These are phyloP conservation scores for Zopfia rhizophila DNA, from an alignment of 2,329 filamentous ascomycete species.

Conservation along the genomic window DNA sequence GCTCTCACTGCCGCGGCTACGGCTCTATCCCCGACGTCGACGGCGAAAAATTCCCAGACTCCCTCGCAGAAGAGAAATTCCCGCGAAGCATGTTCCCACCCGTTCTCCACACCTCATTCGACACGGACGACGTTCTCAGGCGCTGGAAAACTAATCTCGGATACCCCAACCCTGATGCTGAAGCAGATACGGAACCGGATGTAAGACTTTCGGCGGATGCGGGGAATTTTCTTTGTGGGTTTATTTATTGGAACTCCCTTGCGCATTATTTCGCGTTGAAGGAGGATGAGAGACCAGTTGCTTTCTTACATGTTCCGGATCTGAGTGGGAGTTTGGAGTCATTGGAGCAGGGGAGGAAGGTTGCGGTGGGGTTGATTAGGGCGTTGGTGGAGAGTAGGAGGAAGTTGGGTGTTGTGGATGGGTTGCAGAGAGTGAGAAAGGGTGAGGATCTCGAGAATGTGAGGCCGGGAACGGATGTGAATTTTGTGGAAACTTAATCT, in stretches of 20 bases:
- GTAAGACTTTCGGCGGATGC: slow-evolving; percentile 43
- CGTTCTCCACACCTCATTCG: slow-evolving; percentile 42
- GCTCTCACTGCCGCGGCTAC: slow-evolving; percentile 42
- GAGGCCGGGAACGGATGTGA: slow-evolving; percentile 25
- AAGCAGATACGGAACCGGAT: slow-evolving; percentile 25
- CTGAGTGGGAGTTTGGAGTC: slow-evolving; percentile 38
- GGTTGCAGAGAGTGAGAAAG: background rate
- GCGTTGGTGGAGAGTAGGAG: slow-evolving; percentile 45
- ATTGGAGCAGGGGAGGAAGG: slow-evolving; percentile 38
- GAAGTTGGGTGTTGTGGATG: slow-evolving; percentile 31
- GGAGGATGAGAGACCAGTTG: slow-evolving; percentile 39
- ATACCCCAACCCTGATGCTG: slow-evolving; percentile 6
- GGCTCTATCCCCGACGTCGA: slow-evolving; percentile 46
- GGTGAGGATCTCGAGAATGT: slow-evolving; percentile 4
- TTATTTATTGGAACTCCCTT: slow-evolving; percentile 49
- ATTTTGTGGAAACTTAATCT: slow-evolving; percentile 26
- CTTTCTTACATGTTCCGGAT: slow-evolving; percentile 50
- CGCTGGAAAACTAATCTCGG: slow-evolving; percentile 38
- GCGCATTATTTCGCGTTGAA: slow-evolving; percentile 38
- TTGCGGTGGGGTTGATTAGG: slow-evolving; percentile 45
- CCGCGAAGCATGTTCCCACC: slow-evolving; percentile 31
- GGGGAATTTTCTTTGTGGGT: slow-evolving; percentile 50
- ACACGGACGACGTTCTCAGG: slow-evolving; percentile 42
- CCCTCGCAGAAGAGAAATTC: slow-evolving; percentile 26
- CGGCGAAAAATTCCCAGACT: slow-evolving; percentile 36